These are phyloP conservation scores for Creolimax fragrantissima DNA, from an alignment of 78 protist species.

Conservation along the genomic window DNA sequence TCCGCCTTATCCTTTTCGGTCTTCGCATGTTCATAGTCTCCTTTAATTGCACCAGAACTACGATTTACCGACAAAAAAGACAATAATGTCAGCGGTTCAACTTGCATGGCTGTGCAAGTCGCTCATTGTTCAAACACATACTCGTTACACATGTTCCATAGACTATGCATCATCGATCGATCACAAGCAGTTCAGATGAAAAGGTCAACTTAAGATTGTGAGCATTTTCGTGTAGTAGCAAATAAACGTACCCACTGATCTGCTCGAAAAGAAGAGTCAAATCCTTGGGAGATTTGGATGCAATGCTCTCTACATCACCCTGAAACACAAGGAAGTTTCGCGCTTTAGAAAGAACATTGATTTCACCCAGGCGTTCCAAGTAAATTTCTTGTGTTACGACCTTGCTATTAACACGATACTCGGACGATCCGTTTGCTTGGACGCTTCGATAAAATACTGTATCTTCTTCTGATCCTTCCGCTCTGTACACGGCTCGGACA, in stretches of 20 bases:
- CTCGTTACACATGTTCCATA: no score
- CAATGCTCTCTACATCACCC: slow-evolving; percentile 86
- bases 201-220: no score
- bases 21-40: neutral
- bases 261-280: slow-evolving; percentile 73
- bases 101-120: no score
- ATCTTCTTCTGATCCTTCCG: neutral
- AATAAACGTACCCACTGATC: slow-evolving; percentile 49
- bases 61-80: no score
- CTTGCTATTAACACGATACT: slow-evolving; percentile 37
- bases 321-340: slow-evolving; percentile 88
- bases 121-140: neutral
- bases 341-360: slow-evolving; percentile 51
- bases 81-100: no score
- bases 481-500: neutral
- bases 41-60: neutral
- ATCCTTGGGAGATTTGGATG: slow-evolving; percentile 68
- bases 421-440: slow-evolving; percentile 26
- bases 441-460: slow-evolving; percentile 28
- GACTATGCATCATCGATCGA: no score
- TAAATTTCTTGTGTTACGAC: slow-evolving; percentile 37
- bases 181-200: no score
- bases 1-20: slow-evolving; percentile 25
- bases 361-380: slow-evolving; percentile 12
- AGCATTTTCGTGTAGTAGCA: no score